phyloP scores from a whole-genome alignment of 1,284 basidiomycete genomes.

The Ceratobasidium sp. region DNA sequence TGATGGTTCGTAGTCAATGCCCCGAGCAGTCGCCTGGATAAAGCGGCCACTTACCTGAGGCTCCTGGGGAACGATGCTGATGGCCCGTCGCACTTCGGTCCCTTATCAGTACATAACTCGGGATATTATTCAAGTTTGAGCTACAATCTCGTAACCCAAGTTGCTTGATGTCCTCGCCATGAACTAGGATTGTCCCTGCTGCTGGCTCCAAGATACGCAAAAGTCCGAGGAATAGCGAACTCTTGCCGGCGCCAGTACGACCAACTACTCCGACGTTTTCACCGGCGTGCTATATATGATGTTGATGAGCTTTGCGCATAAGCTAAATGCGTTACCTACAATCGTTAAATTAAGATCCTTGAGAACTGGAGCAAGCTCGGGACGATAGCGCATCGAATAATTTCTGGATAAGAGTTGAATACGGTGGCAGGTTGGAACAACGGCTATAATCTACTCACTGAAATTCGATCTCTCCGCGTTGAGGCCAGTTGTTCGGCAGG shows the following conservation, averaged over 20 bases:
- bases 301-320: background rate
- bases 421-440: background rate
- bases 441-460: conserved; percentile 61
- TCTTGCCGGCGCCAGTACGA: conserved; percentile 94
- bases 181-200: conserved; percentile 84
- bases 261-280: conserved; percentile 91
- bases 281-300: conserved; percentile 55
- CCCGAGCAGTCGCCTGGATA: too few species aligned
- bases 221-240: conserved; percentile 75
- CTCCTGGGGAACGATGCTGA: conserved; percentile 92
- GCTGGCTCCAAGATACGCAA: conserved; percentile 89
- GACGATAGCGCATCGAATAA: conserved; percentile 87
- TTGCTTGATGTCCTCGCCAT: conserved; percentile 85
- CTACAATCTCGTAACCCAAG: conserved; percentile 85
- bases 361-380: conserved; percentile 83
- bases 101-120: conserved; percentile 11
- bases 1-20: conserved; percentile 63
- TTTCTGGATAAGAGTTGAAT: conserved; percentile 60
- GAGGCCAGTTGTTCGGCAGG: conserved; percentile 80
- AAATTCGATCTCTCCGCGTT: conserved; percentile 82
- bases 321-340: conserved; percentile 59
- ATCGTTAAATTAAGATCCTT: conserved; percentile 79
- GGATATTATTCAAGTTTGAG: conserved; percentile 52
- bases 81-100: conserved; percentile 72
- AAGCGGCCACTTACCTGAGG: conserved; percentile 53